Conservation (phyloP, 495 filamentous ascomycete genomes). For the Penicillium cinerascens region DNA sequence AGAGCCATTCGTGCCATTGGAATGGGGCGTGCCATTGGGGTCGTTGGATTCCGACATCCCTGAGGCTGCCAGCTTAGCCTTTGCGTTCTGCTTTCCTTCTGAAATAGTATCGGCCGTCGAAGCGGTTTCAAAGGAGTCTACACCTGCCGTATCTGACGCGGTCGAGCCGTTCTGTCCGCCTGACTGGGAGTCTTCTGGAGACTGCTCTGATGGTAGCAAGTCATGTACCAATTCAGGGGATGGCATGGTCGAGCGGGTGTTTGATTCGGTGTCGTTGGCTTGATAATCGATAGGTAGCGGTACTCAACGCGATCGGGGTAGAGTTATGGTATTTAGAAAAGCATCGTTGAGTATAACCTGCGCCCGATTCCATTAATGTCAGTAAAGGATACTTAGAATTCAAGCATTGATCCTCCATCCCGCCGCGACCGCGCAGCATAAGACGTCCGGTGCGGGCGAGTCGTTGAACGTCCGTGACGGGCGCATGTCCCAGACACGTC, state of each 20-base stretch:
- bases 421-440: conserved; percentile 15
- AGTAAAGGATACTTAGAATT: conserved; percentile 5
- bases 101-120: conserved; percentile 36
- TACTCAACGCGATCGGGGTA: conserved; percentile 24
- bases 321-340: conserved; percentile 21
- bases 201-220: conserved; percentile 23
- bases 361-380: conserved; percentile 10
- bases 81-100: conserved; percentile 58
- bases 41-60: conserved; percentile 35
- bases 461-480: conserved; percentile 24
- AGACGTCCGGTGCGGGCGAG: conserved; percentile 3
- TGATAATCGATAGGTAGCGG: conserved; percentile 15
- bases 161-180: conserved; percentile 25
- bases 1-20: conserved; percentile 41
- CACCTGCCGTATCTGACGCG: conserved; percentile 23
- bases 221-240: conserved; percentile 32
- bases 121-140: conserved; percentile 21
- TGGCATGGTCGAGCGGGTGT: conserved; percentile 29
- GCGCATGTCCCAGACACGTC: conserved; percentile 11
- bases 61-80: conserved; percentile 53
- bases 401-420: background rate
- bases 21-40: conserved; percentile 29
- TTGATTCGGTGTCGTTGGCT: conserved; percentile 19
- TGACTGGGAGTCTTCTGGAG: conserved; percentile 24
- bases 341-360: conserved; percentile 37